Percentiles rank a stretch among this genome's conserved stretches.
Conservation (phyloP, 1,284 basidiomycete genomes). For the Ceratobasidium sp. region DNA sequence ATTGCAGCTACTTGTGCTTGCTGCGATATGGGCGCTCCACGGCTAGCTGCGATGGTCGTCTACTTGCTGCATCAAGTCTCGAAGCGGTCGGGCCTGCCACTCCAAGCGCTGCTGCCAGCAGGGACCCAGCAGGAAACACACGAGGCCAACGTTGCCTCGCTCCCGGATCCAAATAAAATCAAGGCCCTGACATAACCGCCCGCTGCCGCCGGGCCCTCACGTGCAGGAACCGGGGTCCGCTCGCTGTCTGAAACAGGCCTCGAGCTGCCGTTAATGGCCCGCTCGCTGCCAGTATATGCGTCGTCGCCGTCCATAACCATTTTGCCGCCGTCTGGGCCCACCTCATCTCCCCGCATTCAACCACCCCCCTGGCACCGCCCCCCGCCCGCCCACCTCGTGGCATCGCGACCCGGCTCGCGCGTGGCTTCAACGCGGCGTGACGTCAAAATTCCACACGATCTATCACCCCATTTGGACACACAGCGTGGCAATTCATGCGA, state of each 20-base stretch:
- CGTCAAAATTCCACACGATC: slow-evolving; percentile 10
- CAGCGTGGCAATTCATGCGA: not conserved
- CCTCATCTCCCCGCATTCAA: not conserved
- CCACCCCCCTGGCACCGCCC: slow-evolving; percentile 25
- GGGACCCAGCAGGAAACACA: slow-evolving; percentile 13
- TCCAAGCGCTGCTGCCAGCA: slow-evolving; percentile 24
- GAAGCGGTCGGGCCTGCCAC: slow-evolving; percentile 17
- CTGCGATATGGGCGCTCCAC: not conserved
- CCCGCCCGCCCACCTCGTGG: slow-evolving; percentile 3
- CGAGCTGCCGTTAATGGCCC: not conserved
- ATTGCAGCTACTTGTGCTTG: not conserved
- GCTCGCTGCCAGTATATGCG: not conserved
- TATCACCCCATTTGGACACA: not conserved
- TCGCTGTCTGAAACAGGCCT: too few species aligned
- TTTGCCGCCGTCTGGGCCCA: not conserved
- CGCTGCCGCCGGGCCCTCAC: not conserved
- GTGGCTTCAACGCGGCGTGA: slow-evolving; percentile 39
- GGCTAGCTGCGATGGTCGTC: slow-evolving; percentile 9
- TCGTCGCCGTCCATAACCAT: not conserved
- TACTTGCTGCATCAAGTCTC: slow-evolving; percentile 17
- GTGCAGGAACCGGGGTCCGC: not conserved
- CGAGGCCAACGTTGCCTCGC: slow-evolving; percentile 9
- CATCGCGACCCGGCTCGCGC: not conserved
- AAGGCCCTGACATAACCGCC: slow-evolving; percentile 48
- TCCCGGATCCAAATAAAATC: slow-evolving; percentile 58